Conservation (phyloP, 2,329 filamentous ascomycete species). For the Tolypocladium paradoxum region DNA sequence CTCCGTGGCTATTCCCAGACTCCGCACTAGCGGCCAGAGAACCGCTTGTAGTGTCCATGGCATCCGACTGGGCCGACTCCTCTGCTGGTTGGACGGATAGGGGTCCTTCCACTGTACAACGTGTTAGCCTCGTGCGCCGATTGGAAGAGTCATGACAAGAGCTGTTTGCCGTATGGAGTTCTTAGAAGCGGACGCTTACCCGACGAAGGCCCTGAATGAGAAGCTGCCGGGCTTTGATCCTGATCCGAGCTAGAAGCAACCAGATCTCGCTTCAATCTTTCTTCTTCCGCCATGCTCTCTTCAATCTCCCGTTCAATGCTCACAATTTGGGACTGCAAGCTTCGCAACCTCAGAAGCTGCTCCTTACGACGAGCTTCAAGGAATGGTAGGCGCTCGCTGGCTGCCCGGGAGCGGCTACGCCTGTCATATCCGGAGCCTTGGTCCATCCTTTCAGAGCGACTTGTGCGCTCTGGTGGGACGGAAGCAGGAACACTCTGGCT, state of each 20-base stretch:
- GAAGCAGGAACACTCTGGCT: background rate
- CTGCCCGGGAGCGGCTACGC: conserved; percentile 19
- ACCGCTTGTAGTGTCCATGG: background rate
- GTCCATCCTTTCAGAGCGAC: no score
- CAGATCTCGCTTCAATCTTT: conserved; percentile 19
- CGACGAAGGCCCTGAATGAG: background rate
- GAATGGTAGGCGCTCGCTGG: conserved; percentile 25
- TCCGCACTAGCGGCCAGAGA: background rate
- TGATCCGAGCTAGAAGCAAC: conserved; percentile 9
- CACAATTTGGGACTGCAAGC: conserved; percentile 34
- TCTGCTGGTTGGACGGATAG: background rate
- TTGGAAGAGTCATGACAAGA: background rate
- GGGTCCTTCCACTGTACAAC: background rate
- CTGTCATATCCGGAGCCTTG: conserved; percentile 3
- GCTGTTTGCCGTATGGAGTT: background rate
- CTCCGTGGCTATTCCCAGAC: background rate
- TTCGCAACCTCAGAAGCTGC: conserved; percentile 34
- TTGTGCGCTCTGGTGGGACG: background rate
- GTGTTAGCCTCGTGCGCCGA: background rate
- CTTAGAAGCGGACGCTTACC: conserved; percentile 4
- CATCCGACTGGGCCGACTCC: background rate
- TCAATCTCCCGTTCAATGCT: conserved; percentile 38
- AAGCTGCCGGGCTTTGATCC: conserved; percentile 2
- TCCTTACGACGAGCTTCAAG: conserved; percentile 24
- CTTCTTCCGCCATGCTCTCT: conserved; percentile 22